phyloP scores from a whole-genome alignment of 495 filamentous ascomycete genomes.

The Podospora pseudocomata region DNA sequence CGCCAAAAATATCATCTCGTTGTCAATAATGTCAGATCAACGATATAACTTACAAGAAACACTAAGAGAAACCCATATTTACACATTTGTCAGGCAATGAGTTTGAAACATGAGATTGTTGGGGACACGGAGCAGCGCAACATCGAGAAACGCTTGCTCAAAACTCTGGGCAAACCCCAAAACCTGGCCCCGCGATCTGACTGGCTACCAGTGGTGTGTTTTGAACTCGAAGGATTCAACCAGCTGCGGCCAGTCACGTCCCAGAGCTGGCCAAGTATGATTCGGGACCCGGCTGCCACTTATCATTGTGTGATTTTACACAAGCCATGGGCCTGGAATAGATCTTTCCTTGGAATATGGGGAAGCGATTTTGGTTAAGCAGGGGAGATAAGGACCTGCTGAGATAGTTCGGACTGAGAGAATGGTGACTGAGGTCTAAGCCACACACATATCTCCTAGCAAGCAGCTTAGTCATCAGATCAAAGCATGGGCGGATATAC shows the following conservation, averaged over 20 bases:
- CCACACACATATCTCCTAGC: not conserved
- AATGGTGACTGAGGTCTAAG: not conserved
- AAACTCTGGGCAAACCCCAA: not conserved
- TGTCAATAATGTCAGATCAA: not conserved
- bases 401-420: not conserved
- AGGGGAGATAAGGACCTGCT: not conserved
- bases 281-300: not conserved
- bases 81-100: not conserved
- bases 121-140: not conserved
- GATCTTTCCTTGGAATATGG: not conserved
- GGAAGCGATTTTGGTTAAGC: too few relatives aligned
- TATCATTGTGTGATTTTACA: not conserved
- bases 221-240: constrained; percentile 4
- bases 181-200: not conserved
- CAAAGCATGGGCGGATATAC: not conserved
- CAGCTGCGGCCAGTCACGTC: not conserved
- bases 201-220: constrained; percentile 5
- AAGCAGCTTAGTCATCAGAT: not conserved
- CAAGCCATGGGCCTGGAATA: not conserved
- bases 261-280: not conserved
- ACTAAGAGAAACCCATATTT: too few relatives aligned
- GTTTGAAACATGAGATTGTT: not conserved
- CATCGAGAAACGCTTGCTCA: not conserved
- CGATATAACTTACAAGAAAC: not conserved
- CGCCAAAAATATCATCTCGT: not conserved